A percentile compares a stretch with the other conserved stretches of the same genome.
These are phyloP conservation scores for Salix caprea DNA, from an alignment of 345 rosid genomes.

Conservation along the genomic window DNA sequence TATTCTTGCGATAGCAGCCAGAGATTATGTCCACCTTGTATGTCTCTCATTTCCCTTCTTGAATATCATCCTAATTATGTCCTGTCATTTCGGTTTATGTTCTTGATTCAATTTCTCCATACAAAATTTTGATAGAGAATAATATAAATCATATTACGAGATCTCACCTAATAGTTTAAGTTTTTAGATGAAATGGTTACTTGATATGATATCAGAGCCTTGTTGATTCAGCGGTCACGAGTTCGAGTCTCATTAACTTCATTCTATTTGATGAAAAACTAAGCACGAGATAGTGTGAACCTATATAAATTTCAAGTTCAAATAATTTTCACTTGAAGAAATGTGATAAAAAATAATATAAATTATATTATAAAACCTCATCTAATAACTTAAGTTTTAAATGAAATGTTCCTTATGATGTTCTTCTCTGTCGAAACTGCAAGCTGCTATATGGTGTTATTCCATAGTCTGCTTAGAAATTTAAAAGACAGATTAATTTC, in stretches of 20 bases:
- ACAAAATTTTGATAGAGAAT: neutral
- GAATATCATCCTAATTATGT: neutral
- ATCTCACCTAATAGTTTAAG: too few relatives aligned
- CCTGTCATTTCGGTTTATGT: neutral
- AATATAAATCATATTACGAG: too few relatives aligned
- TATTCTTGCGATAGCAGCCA: slow-evolving; percentile 77
- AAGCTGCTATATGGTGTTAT: neutral
- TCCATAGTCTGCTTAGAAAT: neutral
- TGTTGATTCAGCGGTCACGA: too few relatives aligned
- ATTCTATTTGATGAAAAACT: too few relatives aligned
- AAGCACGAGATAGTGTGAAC: too few relatives aligned
- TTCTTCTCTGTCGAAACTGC: neutral
- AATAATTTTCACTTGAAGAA: accelerated
- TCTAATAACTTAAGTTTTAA: too few relatives aligned
- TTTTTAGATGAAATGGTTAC: too few relatives aligned
- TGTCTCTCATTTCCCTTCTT: neutral
- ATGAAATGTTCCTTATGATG: too few relatives aligned
- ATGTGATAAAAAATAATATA: too few relatives aligned
- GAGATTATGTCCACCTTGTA: slow-evolving; percentile 73
- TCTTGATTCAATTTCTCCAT: neutral
- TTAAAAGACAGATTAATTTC: neutral
- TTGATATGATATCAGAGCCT: too few relatives aligned
- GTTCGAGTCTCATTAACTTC: too few relatives aligned
- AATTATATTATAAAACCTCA: too few relatives aligned
- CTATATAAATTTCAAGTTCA: accelerated